A percentile compares a stretch with the other conserved stretches of the same genome.
Evolutionary conservation across 1,139 yeast genomes (phyloP).

Genomic region (Groenewaldozyma auringiensis): DNA sequence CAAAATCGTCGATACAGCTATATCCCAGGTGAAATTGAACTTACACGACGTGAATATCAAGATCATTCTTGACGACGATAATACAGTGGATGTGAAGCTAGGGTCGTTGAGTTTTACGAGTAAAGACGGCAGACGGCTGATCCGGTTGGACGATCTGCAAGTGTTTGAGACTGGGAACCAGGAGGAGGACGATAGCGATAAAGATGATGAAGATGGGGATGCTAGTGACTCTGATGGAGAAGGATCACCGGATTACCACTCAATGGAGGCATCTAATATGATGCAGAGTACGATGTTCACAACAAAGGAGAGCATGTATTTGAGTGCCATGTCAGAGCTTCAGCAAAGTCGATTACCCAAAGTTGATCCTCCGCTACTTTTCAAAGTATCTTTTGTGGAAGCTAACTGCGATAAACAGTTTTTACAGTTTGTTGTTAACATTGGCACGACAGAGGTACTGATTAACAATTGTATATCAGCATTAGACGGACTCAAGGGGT

Average conservation of each 20-base stretch:
- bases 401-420: slow-evolving; percentile 18
- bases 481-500: background rate
- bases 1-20: slow-evolving; percentile 59
- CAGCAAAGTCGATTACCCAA: slow-evolving; percentile 1
- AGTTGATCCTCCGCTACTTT: slow-evolving; percentile 11
- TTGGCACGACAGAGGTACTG: slow-evolving; percentile 43
- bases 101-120: slow-evolving; percentile 39
- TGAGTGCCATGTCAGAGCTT: slow-evolving; percentile 53
- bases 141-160: slow-evolving; percentile 34
- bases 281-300: slow-evolving; percentile 60
- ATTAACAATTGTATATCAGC: background rate
- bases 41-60: slow-evolving; percentile 41
- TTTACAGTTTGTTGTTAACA: slow-evolving; percentile 38
- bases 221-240: slow-evolving; percentile 24
- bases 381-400: slow-evolving; percentile 17
- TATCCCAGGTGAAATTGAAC: slow-evolving; percentile 50
- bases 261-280: slow-evolving; percentile 35
- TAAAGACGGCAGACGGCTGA: slow-evolving; percentile 41
- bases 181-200: background rate
- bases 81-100: slow-evolving; percentile 36
- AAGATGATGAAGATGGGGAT: slow-evolving; percentile 2
- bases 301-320: slow-evolving; percentile 56
- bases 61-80: slow-evolving; percentile 45
- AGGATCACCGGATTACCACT: slow-evolving; percentile 3
- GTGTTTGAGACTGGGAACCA: slow-evolving; percentile 5